Evolutionary conservation across 192 early-diverging fungal species (phyloP).

Genomic region (Spizellomyces sp.): DNA sequence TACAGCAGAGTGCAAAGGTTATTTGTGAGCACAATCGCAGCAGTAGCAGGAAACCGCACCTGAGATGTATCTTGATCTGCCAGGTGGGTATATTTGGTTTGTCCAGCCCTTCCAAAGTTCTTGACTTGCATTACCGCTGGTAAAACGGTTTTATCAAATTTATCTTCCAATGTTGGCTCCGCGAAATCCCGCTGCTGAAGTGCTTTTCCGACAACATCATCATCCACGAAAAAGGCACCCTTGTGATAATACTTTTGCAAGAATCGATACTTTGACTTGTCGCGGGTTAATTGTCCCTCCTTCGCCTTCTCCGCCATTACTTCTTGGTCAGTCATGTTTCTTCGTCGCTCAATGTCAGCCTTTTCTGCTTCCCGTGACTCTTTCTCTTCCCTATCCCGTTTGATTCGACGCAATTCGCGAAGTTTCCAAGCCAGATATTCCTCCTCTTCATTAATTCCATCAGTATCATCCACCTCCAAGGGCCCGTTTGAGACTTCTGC

Average conservation of each 20-base stretch:
- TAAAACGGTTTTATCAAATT: constrained; percentile 66
- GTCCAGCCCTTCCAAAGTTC: constrained; percentile 83
- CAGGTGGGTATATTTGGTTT: constrained; percentile 89
- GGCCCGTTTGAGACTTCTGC: constrained; percentile 45
- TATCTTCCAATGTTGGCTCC: constrained; percentile 74
- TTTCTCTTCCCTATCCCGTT: constrained; percentile 80
- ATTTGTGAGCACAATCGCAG: background rate
- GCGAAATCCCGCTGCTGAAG: constrained; percentile 68
- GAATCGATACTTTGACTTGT: constrained; percentile 59
- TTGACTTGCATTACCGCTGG: constrained; percentile 90
- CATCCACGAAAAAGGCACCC: constrained; percentile 81
- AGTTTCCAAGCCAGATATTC: constrained; percentile 92
- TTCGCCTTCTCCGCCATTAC: constrained; percentile 58
- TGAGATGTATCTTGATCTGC: constrained; percentile 78
- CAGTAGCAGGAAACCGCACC: constrained; percentile 26
- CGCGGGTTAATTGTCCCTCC: constrained; percentile 40
- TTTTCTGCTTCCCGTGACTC: constrained; percentile 71
- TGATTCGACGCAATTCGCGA: constrained; percentile 85
- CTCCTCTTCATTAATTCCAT: constrained; percentile 81
- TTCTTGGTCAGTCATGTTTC: constrained; percentile 85
- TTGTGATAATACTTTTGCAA: constrained; percentile 87
- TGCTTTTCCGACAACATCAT: constrained; percentile 51
- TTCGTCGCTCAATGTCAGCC: constrained; percentile 76
- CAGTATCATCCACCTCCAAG: constrained; percentile 87
- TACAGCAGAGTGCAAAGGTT: constrained; percentile 3